phyloP scores from a whole-genome alignment of 2,329 filamentous ascomycete species.

The Botrytis byssoidea region DNA sequence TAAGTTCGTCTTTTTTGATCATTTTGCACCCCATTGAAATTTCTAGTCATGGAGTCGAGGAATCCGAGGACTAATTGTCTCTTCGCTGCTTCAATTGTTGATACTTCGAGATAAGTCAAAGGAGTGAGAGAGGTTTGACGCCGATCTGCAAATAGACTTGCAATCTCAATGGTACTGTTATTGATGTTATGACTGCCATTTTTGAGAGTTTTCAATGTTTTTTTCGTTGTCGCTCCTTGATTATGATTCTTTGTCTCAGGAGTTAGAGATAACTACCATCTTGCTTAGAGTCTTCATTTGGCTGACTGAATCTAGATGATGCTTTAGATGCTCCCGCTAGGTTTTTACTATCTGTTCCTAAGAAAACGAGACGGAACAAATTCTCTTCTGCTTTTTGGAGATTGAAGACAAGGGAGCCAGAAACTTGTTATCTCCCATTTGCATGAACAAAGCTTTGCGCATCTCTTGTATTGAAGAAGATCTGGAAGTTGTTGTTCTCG shows the following conservation, averaged over 20 bases:
- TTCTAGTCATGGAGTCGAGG: too few species aligned
- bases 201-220: background rate
- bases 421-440: background rate
- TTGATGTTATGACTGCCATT: background rate
- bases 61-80: too few species aligned
- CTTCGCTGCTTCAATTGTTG: too few species aligned
- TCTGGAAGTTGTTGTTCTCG: background rate
- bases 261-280: rapidly evolving
- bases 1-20: background rate
- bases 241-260: background rate
- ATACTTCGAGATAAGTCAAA: too few species aligned
- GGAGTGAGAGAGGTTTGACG: too few species aligned
- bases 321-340: too few species aligned
- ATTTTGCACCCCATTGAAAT: too few species aligned
- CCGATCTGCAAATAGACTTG: background rate
- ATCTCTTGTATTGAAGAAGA: background rate
- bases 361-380: too few species aligned
- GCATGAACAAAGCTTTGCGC: background rate
- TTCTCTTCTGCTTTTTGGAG: too few species aligned
- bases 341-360: too few species aligned
- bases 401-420: background rate
- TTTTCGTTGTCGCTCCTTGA: background rate
- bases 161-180: background rate
- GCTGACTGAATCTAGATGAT: too few species aligned
- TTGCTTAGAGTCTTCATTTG: too few species aligned